Base-by-base conservation (phyloP, 352 stramenopile species). In the Phytopythium montanum region DNA sequence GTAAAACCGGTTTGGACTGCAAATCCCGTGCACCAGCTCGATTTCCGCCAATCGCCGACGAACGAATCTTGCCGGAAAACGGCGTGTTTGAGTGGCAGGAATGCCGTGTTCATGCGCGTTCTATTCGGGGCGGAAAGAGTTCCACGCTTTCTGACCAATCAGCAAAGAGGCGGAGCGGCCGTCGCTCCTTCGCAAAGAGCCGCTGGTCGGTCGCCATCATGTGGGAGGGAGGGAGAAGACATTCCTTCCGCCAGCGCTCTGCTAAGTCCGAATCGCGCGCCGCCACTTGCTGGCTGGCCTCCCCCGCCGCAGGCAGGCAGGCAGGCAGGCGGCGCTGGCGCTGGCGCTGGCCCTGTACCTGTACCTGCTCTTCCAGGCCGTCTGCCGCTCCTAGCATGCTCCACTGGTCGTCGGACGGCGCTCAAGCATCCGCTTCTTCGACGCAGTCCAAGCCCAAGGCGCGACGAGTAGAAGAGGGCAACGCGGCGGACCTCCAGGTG, bases 141-240 rank as follows among this genome's bases (percentile, higher is more conserved):
- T 21, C 26, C 38, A 34, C 39, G 5, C 19, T 64, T 70, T 68
- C 69, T 56, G 61, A 33, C 67, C 63, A 74, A 69, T 74, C 56
- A 58, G 18, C 9, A 31, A 5, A 25, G 18, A 13, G 21, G 56
- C 56, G 56, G 67, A 57, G 59, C 59, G 64, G 54, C 41, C 42
- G 55, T 48, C 23, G 50, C 29, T 26, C 18, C 36, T 28, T 13
- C 5, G 21, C 10, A 51, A 51, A 51, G 1, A n/a, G n/a, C n/a
- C n/a, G n/a, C n/a, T n/a, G n/a, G n/a, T n/a, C n/a, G n/a, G n/a
- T n/a, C n/a, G n/a, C n/a, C n/a, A n/a, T n/a, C n/a, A n/a, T n/a
- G n/a, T n/a, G n/a, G n/a, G n/a, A n/a, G n/a, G n/a, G n/a, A 2
- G 48, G 12, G 21, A 50, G 21, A 50, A 31, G 21, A 31, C 44